phyloP scores from a whole-genome alignment of 2,329 filamentous ascomycete genomes.

The Eurotiales sp. region DNA sequence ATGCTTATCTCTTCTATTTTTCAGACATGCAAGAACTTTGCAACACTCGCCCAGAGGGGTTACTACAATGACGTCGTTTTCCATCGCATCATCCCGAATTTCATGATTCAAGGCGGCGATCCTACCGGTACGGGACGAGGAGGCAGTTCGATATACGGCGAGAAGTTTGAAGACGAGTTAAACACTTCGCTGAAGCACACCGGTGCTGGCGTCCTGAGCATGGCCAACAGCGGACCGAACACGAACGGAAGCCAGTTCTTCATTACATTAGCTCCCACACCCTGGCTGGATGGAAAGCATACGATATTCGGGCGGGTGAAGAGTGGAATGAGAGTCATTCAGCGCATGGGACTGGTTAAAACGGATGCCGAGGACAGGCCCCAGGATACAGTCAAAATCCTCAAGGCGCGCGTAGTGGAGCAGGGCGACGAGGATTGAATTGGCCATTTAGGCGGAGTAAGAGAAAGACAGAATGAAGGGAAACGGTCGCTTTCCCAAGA shows the following conservation, averaged over 20 bases:
- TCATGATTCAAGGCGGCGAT: conserved; percentile 96
- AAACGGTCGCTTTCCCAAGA: background rate
- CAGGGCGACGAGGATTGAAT: conserved; percentile 47
- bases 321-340: conserved; percentile 75
- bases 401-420: conserved; percentile 67
- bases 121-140: conserved; percentile 91
- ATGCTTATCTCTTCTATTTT: conserved; percentile 17
- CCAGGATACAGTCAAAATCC: conserved; percentile 74
- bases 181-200: conserved; percentile 75
- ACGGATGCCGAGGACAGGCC: conserved; percentile 79
- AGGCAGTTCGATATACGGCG: conserved; percentile 84
- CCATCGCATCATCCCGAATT: conserved; percentile 91
- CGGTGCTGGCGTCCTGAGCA: conserved; percentile 86
- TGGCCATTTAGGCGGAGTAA: background rate
- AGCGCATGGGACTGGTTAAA: conserved; percentile 82
- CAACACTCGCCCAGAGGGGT: conserved; percentile 70
- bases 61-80: conserved; percentile 87
- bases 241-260: conserved; percentile 97
- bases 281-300: conserved; percentile 95
- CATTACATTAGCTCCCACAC: conserved; percentile 87
- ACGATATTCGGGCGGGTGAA: conserved; percentile 93
- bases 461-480: background rate
- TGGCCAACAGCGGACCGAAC: conserved; percentile 92
- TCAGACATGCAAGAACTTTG: conserved; percentile 81
- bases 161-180: conserved; percentile 94